These are phyloP conservation scores for Camellia oleifera DNA, from an alignment of 179 eudicot species.

Conservation along the genomic window DNA sequence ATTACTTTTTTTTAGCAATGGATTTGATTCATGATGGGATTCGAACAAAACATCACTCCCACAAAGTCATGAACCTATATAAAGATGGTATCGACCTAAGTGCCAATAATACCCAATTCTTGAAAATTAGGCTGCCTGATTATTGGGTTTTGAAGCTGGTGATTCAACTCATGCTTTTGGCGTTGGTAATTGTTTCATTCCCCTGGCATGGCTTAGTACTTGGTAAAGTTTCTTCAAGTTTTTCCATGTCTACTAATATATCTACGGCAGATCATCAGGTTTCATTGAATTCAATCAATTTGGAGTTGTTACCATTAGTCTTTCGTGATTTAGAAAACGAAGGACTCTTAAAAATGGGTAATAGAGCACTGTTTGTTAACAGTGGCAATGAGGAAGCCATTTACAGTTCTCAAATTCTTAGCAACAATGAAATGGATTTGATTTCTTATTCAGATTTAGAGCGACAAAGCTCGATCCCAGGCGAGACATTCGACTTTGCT, in stretches of 20 bases:
- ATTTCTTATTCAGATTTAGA: slow-evolving; percentile 27
- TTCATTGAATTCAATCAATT: slow-evolving; percentile 2
- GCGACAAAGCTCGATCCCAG: slow-evolving; percentile 22
- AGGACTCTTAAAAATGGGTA: slow-evolving; percentile 48
- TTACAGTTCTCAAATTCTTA: slow-evolving; percentile 18
- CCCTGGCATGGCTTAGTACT: slow-evolving; percentile 24
- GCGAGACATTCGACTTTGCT: slow-evolving; percentile 46
- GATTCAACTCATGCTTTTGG: slow-evolving; percentile 24
- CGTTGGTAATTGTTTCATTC: slow-evolving; percentile 27
- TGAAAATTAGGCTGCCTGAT: slow-evolving; percentile 26
- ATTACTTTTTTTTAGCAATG: slow-evolving; percentile 1
- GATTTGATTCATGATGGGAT: slow-evolving; percentile 21
- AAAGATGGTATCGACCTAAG: slow-evolving; percentile 1
- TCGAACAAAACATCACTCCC: slow-evolving; percentile 11
- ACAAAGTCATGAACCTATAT: too few species aligned
- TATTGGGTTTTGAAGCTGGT: slow-evolving; percentile 24
- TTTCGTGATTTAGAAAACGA: slow-evolving; percentile 55
- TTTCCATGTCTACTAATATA: not conserved
- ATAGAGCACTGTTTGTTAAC: slow-evolving; percentile 39
- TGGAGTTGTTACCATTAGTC: slow-evolving; percentile 30
- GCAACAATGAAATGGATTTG: slow-evolving; percentile 24
- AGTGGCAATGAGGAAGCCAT: slow-evolving; percentile 17
- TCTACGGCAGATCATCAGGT: not conserved
- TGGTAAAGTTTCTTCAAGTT: not conserved
- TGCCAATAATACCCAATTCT: slow-evolving; percentile 4